These are phyloP conservation scores for Carex parvula DNA, from an alignment of 176 grass and related monocot genomes.

Conservation along the genomic window DNA sequence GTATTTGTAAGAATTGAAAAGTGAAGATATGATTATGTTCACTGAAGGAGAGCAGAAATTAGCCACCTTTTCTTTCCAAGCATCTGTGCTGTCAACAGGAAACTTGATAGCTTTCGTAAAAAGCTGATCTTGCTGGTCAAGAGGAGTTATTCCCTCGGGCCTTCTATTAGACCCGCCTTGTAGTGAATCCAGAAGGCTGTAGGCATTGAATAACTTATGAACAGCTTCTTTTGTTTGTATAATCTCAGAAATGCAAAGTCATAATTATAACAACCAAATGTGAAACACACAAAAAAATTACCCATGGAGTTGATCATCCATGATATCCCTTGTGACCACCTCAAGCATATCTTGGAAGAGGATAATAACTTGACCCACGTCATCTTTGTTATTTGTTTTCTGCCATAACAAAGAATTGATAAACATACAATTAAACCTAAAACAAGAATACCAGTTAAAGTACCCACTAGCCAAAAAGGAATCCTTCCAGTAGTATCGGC, in stretches of 20 bases:
- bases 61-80: slow-evolving; percentile 93
- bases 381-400: slow-evolving; percentile 82
- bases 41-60: background rate
- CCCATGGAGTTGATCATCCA: slow-evolving; percentile 64
- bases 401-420: slow-evolving; percentile 37
- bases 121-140: slow-evolving; percentile 89
- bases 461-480: too few relatives aligned
- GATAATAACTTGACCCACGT: slow-evolving; percentile 74
- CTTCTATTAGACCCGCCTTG: slow-evolving; percentile 52
- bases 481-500: too few relatives aligned
- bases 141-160: slow-evolving; percentile 61
- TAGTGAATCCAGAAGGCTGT: slow-evolving; percentile 71
- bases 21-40: slow-evolving; percentile 10
- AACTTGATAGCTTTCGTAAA: slow-evolving; percentile 81
- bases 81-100: slow-evolving; percentile 66
- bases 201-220: background rate
- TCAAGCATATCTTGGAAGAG: slow-evolving; percentile 99
- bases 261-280: background rate
- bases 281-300: slow-evolving; percentile 26
- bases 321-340: slow-evolving; percentile 94
- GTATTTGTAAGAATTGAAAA: slow-evolving; percentile 17
- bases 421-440: slow-evolving; percentile 13
- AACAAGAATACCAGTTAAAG: too few relatives aligned
- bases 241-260: background rate
- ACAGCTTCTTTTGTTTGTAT: background rate